Base-by-base conservation (phyloP, 352 stramenopile species). In the Pythium plurisporium region DNA sequence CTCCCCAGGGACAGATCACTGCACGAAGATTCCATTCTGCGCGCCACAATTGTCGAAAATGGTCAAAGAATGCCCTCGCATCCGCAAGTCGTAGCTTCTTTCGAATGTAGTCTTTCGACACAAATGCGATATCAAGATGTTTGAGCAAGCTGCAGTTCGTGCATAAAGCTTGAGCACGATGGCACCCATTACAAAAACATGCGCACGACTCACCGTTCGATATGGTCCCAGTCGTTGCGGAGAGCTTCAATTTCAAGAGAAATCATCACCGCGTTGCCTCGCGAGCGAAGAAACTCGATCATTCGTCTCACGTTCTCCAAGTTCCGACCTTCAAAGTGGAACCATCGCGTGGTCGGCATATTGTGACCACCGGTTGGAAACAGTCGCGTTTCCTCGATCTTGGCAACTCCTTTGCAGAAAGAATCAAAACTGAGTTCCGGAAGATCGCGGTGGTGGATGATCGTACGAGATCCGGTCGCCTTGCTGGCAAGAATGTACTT, bases 281-380 rank as follows among this genome's bases (percentile, higher is more conserved):
- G n/a, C n/a, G 8, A 6, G 53, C 53, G 19, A 43, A 85, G 37
- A 31, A 75, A 55, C 7, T 70, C 41, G 64, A 89, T 77, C 82
- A 91, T 90, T 31, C 75, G 26, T 19, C 68, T 55, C 15, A 89
- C 77, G 22, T 62, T 67, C 15, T 73, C 69, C 65, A 91, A 76
- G 63, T 89, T 88, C 4, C 79, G 77, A 19, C 79, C 76, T 68
- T 91, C 77, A 42, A 89, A 91, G 57, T 90, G 79, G 34, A 87
- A 58, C 79, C 77, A 89, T 19, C 71, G n/a, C 14, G 20, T 7
- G 22, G 14, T 23, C 1, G 6, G 9, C n/a, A n/a, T n/a, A n/a
- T n/a, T n/a, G 3, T 22, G 23, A 2, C 30, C 37, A n/a, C 50
- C 31, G 50, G 9, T 11, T 17, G n/a, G 19, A 31, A 8, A 3